A percentile compares a stretch with the other conserved stretches of the same genome.
Evolutionary conservation across 305 asterid genomes (phyloP).

Genomic region (Rubia balearica): DNA sequence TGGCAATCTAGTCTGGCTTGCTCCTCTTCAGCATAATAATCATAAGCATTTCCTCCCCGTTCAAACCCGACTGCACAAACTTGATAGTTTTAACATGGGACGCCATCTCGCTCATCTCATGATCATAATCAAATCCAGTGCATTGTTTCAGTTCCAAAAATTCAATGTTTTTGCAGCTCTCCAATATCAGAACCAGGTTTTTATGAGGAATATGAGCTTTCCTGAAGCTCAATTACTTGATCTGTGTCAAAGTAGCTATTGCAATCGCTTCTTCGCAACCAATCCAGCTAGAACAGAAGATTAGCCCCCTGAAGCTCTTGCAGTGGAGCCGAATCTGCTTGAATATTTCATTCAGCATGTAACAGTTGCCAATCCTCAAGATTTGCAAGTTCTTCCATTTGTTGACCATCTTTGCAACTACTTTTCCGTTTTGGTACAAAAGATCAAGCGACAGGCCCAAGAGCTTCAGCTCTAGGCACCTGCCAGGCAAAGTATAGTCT

Average conservation of each 20-base stretch:
- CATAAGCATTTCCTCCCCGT: conserved; percentile 1
- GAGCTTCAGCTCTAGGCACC: conserved; percentile 15
- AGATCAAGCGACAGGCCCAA: conserved; percentile 11
- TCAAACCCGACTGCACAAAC: background rate
- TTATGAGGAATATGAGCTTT: background rate
- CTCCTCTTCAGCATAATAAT: conserved; percentile 6
- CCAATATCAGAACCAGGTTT: conserved; percentile 5
- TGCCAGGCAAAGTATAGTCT: background rate
- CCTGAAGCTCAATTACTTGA: conserved; percentile 10
- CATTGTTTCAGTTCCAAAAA: conserved; percentile 7
- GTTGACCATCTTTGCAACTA: background rate
- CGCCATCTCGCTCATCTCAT: conserved; percentile 1
- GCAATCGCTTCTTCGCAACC: conserved; percentile 16
- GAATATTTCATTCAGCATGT: conserved; percentile 12
- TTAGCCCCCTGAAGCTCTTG: conserved; percentile 9
- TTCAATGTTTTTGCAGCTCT: conserved; percentile 11
- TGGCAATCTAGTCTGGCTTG: conserved; percentile 1
- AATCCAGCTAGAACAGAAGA: conserved; percentile 16
- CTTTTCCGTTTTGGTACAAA: conserved; percentile 7
- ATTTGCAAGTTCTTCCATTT: conserved; percentile 14
- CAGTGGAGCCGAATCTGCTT: conserved; percentile 9
- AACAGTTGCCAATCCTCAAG: conserved; percentile 6
- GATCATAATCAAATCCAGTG: conserved; percentile 13
- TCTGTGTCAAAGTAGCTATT: conserved; percentile 3
- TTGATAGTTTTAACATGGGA: conserved; percentile 9